Percentiles rank a stretch among this genome's conserved stretches.
Conservation (phyloP, 345 rosid species). For the Brassica rapa region DNA sequence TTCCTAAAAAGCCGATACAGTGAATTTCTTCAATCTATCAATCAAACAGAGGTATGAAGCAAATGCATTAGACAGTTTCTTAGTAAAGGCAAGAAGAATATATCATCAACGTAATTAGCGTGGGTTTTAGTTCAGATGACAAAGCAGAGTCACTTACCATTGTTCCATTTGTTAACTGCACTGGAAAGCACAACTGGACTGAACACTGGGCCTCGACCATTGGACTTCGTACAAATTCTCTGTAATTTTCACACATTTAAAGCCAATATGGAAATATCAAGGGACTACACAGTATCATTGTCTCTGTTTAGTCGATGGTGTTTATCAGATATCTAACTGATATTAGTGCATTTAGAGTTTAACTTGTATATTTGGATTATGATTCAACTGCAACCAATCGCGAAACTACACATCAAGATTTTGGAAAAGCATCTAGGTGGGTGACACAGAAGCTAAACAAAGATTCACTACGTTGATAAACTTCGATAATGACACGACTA, state of each 20-base stretch:
- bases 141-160: conserved; percentile 55
- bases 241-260: conserved; percentile 43
- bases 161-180: conserved; percentile 71
- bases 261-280: conserved; percentile 8
- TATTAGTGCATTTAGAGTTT: not conserved
- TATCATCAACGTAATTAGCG: conserved; percentile 1
- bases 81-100: conserved; percentile 4
- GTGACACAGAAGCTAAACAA: not conserved
- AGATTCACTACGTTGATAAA: not conserved
- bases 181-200: conserved; percentile 90
- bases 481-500: not conserved
- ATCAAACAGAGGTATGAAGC: conserved; percentile 23
- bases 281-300: not conserved
- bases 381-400: not conserved
- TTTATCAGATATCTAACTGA: not conserved
- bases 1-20: conserved; percentile 67
- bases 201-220: conserved; percentile 95
- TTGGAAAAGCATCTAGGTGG: not conserved
- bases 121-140: conserved; percentile 12
- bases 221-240: conserved; percentile 82
- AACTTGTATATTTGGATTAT: conserved; percentile 1
- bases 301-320: not conserved
- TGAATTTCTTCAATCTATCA: conserved; percentile 82
- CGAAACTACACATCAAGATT: not conserved
- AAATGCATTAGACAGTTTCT: not conserved